Evolutionary conservation across 2,329 filamentous ascomycete species (phyloP), one percentile per base, ranked within the genome.

Genomic region (Aureobasidium sp.): DNA sequence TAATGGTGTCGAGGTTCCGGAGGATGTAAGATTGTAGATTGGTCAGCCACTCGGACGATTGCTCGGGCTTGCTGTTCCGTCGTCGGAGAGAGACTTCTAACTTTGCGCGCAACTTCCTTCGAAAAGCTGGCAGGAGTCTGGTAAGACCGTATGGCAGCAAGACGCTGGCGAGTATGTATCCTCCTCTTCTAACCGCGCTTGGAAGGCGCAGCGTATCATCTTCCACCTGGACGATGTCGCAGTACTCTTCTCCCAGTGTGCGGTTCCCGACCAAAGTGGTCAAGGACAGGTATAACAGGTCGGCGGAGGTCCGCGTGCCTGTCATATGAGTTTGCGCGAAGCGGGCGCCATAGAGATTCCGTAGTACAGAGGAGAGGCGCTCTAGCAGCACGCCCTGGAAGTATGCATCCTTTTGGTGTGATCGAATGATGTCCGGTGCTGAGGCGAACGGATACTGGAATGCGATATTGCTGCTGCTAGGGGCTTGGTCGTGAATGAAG

Each of bases 201-300:
- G 88, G 88, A 5, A 91, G 77, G 42, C 81, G 80, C 36, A 87
- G 79, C 48, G 85, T 85, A 71, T 87, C 88, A 77, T 96, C 93
- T 77, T 95, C 92, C 62, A 98, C 87, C 77, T 98, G 94, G 23
- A 98, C 88, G 23, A 99, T 91, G 75, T 98, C 95, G 84, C 95
- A 98, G 84, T 98, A 99, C 80, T 99, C 96, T 77, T 98, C 96
- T 72, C 96, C 96, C 15, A 99, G 86, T 0, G 96, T 99, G 63
- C 95, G 90, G 79, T 98, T 97, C 55, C 95, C 95, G 66, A 97
- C 87, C 40, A 97, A 86, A 0, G 95, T 98, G 18, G 96, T 98
- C 67, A 98, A 89, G 69, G 88, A 89, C 66, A 97, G 90, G 83
- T 99, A 99, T 66, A 97, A 85, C 9, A 97, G 85, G 73, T 97